A percentile compares a stretch with the other conserved stretches of the same genome.
phyloP scores from a whole-genome alignment of 75 land plant species.

The Picea sitchensis region DNA sequence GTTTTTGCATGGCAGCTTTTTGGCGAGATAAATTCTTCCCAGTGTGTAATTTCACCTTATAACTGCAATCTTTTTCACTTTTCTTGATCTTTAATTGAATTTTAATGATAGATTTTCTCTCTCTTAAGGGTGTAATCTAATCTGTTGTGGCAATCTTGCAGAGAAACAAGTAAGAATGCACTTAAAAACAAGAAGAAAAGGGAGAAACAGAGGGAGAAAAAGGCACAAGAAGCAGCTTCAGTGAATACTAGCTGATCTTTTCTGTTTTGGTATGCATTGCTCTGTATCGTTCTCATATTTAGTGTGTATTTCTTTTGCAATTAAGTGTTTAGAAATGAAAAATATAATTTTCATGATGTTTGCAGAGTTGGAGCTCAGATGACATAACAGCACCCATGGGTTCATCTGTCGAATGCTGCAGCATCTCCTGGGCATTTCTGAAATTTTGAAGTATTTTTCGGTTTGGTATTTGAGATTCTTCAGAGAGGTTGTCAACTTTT shows the following conservation, averaged over 20 bases:
- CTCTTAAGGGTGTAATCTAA: not conserved
- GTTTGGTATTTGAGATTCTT: no score
- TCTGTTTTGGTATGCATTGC: no score
- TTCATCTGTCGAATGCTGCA: no score
- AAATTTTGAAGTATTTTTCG: no score
- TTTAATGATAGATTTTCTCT: not conserved
- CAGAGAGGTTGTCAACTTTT: no score
- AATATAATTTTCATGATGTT: no score
- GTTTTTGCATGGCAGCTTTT: slow-evolving; percentile 41
- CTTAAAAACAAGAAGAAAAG: slow-evolving; percentile 66
- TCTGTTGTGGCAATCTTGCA: slow-evolving; percentile 4
- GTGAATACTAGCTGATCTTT: not conserved
- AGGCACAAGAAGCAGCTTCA: slow-evolving; percentile 49
- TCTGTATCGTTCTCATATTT: no score
- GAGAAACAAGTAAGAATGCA: slow-evolving; percentile 71
- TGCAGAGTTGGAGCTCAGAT: no score
- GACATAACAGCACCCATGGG: no score
- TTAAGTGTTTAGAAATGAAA: no score
- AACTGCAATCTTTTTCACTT: not conserved
- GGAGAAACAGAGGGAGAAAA: slow-evolving; percentile 77
- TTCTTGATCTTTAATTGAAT: not conserved
- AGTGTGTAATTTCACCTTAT: slow-evolving; percentile 30
- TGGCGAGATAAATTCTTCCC: slow-evolving; percentile 39
- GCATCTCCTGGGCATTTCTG: no score
- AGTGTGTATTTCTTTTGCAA: no score